Evolutionary conservation across 2,329 filamentous ascomycete species (phyloP), one percentile per base, ranked within the genome.

Genomic region (Phaeosphaeria sp.): DNA sequence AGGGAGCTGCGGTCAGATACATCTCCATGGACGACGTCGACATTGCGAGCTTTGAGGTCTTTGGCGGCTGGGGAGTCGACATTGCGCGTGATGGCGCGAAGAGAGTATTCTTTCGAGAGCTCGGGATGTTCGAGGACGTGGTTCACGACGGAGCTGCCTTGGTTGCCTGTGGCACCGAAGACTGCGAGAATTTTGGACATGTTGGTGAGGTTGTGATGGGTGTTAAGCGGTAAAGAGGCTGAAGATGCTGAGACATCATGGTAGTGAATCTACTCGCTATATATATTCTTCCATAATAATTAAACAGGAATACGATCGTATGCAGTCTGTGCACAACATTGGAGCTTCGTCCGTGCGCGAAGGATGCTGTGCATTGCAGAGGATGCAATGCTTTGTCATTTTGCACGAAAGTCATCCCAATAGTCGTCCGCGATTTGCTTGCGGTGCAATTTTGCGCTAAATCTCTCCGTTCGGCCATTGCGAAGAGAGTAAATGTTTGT

Each of bases 151-250:
- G 83, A 83, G 55, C 84, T 82, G 48, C 86, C 86, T 72, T 89
- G 85, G 49, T 82, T 82, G 56, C 86, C 85, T 18, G 85, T 88
- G 44, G 85, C 83, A 25, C 85, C 85, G 64, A 88, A 83, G 13
- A 89, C 79, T 46, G 82, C 83, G 68, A 87, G 78, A 65, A 84
- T 75, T 64, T 82, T 83, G 6, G 59, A 22, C 57, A 63, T 59
- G 54, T 9, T 62, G 56, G 33, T 36, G 3, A 36, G 39, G 13
- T 6, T 30, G 5, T 36, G 30, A 7, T 15, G 30, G 30, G 7
- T 36, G 30, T 36, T 36, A 11, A 15, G 30, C 13, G 6, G 30
- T 11, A 3, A 15, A 7, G 13, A 15, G 6, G 30, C 30, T 36
- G 30, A 7, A 36, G 30, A 36, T 6, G 30, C 30, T 36, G 30